These are phyloP conservation scores for Ceriops tagal DNA, from an alignment of 345 rosid genomes.

Conservation along the genomic window DNA sequence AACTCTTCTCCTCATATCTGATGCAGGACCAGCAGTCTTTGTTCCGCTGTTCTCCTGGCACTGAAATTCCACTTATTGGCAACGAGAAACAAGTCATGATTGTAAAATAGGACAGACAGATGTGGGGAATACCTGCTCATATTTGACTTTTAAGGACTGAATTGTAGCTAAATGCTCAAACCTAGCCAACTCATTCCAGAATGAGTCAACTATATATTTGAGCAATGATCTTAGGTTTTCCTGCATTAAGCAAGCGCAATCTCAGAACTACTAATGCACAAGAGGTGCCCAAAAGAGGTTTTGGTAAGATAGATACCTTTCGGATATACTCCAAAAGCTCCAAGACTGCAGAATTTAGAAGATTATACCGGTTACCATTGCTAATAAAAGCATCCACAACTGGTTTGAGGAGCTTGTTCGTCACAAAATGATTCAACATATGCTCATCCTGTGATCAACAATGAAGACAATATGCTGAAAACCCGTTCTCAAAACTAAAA, in stretches of 20 bases:
- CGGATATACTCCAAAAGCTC: conserved; percentile 92
- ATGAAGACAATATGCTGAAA: conserved; percentile 9
- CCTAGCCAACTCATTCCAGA: conserved; percentile 68
- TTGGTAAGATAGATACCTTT: conserved; percentile 52
- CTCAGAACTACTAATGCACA: conserved; percentile 7
- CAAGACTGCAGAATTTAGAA: conserved; percentile 85
- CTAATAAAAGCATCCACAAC: conserved; percentile 77
- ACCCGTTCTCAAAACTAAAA: too few species aligned
- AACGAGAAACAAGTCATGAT: conserved; percentile 5
- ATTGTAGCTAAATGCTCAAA: conserved; percentile 59
- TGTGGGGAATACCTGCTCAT: conserved; percentile 57
- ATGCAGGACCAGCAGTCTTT: conserved; percentile 42
- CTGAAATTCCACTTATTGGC: conserved; percentile 44
- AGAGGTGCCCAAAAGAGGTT: conserved; percentile 12
- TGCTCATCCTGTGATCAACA: conserved; percentile 72
- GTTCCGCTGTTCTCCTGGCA: conserved; percentile 66
- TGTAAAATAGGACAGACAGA: conserved; percentile 12
- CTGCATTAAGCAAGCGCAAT: conserved; percentile 38
- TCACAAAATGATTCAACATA: conserved; percentile 71
- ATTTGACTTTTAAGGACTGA: conserved; percentile 64
- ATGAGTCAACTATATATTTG: conserved; percentile 74
- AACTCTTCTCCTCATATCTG: conserved; percentile 60
- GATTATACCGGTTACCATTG: conserved; percentile 87
- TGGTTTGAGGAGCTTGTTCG: conserved; percentile 82
- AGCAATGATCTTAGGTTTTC: conserved; percentile 76